These are phyloP conservation scores for Amphirosellinia nigrospora DNA, from an alignment of 495 filamentous ascomycete species.

Conservation along the genomic window DNA sequence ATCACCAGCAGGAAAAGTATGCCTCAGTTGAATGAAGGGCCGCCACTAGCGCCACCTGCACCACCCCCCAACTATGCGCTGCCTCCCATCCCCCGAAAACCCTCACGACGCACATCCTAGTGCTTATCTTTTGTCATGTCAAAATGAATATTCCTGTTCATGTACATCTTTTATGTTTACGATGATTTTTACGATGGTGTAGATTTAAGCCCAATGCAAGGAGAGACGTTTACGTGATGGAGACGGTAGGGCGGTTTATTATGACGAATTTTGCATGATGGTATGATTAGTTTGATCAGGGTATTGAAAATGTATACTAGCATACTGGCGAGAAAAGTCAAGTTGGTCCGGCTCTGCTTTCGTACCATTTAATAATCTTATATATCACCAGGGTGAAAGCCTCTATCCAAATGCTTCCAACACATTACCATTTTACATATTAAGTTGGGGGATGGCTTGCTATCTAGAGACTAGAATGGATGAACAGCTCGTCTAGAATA, in stretches of 20 bases:
- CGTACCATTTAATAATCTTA: not conserved
- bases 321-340: slow-evolving; percentile 2
- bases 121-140: slow-evolving; percentile 7
- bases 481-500: not conserved
- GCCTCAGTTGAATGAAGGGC: slow-evolving; percentile 62
- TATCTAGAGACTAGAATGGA: not conserved
- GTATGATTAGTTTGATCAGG: slow-evolving; percentile 5
- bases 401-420: not conserved
- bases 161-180: slow-evolving; percentile 16
- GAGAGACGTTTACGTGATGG: not conserved
- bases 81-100: slow-evolving; percentile 61
- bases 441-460: not conserved
- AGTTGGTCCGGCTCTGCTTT: slow-evolving; percentile 3
- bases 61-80: slow-evolving; percentile 70
- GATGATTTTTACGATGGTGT: slow-evolving; percentile 3
- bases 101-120: slow-evolving; percentile 3
- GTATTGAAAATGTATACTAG: slow-evolving; percentile 3
- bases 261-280: slow-evolving; percentile 19
- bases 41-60: slow-evolving; percentile 64
- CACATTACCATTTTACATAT: not conserved
- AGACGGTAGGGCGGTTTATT: not conserved
- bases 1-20: slow-evolving; percentile 59
- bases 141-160: not conserved
- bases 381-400: not conserved
- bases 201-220: not conserved